Evolutionary conservation across 352 stramenopile genomes (phyloP), one percentile per base, ranked within the genome.

Genomic region (Phytophthora hybrid): DNA sequence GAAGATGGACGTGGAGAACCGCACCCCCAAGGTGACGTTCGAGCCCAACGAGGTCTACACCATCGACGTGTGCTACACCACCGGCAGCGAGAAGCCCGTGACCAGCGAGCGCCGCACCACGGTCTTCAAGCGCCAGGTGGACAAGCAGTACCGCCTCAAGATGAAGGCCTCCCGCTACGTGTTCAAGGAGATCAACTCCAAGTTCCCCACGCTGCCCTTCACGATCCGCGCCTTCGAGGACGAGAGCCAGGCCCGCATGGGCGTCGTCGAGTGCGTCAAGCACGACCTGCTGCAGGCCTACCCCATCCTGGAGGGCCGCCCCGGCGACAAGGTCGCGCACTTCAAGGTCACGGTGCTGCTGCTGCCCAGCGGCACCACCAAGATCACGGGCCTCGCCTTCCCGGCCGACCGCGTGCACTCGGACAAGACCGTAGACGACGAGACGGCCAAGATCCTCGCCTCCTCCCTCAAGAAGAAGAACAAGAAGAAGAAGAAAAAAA

Each of bases 281-380:
- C 98, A 99, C 85, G 96, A 99, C 64, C 85, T 99, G 23, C 81
- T 99, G 66, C 92, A 97, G 73, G 91, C 97, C 5, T 99, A 99
- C 83, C 98, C 98, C 32, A 98, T 99, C 69, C 85, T 99, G 65
- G 92, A 98, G 79, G 98, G 98, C 66, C 91, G 94, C 58, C 80
- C 85, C 11, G 97, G 96, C 54, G 97, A 98, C 59, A 97, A 98
- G 76, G 94, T 99, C 34, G 98, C 97, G 5, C 98, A 99, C 85
- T 99, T 99, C 85, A 99, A 99, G 91, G 97, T 94, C 62, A 99
- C 98, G 13, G 95, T 99, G 53, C 85, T 99, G 60, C 87, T 99
- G 54, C 77, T 99, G 66, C 94, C 97, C 32, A 98, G 89, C 44
- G 98, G 98, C 73, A 99, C 97, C 5, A 91, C 88, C 34, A 97